A percentile compares a stretch with the other conserved stretches of the same genome.
These are phyloP conservation scores for Xylaria venustula DNA, from an alignment of 495 filamentous ascomycete genomes.

Conservation along the genomic window DNA sequence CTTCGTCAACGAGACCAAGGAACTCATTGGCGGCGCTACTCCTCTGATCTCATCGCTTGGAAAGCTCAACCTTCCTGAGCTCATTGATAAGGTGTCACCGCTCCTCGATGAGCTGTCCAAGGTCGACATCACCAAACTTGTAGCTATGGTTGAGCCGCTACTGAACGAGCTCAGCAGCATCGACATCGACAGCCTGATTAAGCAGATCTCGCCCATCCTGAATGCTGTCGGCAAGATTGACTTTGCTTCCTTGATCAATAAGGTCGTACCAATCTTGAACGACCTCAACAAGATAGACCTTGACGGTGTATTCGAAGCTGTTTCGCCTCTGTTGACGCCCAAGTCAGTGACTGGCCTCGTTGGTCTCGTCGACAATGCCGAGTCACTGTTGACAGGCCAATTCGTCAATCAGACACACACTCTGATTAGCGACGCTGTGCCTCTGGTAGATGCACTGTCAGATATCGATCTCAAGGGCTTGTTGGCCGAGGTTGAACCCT, in stretches of 20 bases:
- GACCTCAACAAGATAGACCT: conserved; percentile 46
- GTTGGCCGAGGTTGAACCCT: conserved; percentile 30
- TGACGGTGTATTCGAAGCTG: conserved; percentile 20
- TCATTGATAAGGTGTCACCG: conserved; percentile 37
- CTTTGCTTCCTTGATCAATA: conserved; percentile 45
- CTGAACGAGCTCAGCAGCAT: conserved; percentile 36
- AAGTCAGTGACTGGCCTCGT: conserved; percentile 35
- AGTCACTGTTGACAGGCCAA: conserved; percentile 33
- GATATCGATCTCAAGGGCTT: conserved; percentile 32
- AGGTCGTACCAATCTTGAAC: conserved; percentile 41
- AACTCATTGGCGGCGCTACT: conserved; percentile 30
- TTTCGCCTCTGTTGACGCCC: conserved; percentile 29
- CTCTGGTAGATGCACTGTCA: conserved; percentile 29
- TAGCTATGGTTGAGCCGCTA: conserved; percentile 35
- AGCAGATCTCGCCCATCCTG: conserved; percentile 38
- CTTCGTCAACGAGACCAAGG: conserved; percentile 42
- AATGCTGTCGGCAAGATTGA: conserved; percentile 32
- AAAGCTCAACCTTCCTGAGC: conserved; percentile 35
- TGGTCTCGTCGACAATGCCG: conserved; percentile 37
- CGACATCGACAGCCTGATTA: conserved; percentile 40
- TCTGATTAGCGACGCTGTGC: conserved; percentile 47
- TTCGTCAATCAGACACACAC: conserved; percentile 49
- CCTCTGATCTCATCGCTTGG: conserved; percentile 34
- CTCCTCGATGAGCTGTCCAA: conserved; percentile 34
- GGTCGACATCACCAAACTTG: conserved; percentile 26